phyloP scores from a whole-genome alignment of 768 basidiomycete genomes.

The Mycena albidolilacea region DNA sequence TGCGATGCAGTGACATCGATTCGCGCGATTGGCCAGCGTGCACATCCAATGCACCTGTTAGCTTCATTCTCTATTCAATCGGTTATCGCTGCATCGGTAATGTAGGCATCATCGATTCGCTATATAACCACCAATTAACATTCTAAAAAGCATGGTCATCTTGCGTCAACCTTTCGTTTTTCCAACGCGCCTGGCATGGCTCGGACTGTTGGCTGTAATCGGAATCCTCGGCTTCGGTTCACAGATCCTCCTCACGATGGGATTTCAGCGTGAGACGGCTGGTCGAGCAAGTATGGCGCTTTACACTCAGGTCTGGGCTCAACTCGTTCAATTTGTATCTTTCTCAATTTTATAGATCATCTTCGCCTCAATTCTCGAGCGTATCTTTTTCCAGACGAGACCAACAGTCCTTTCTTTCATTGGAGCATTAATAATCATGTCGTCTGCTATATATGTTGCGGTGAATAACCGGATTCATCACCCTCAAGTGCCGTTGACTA shows the following conservation, averaged over 20 bases:
- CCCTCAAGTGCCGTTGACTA: background rate
- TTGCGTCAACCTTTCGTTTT: slow-evolving; percentile 59
- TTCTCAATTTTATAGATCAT: slow-evolving; percentile 62
- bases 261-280: slow-evolving; percentile 76
- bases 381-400: slow-evolving; percentile 70
- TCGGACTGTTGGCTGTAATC: slow-evolving; percentile 63
- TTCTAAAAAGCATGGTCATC: slow-evolving; percentile 58
- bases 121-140: background rate
- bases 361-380: slow-evolving; percentile 78
- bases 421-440: slow-evolving; percentile 77
- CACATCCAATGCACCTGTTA: slow-evolving; percentile 82
- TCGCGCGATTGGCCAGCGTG: slow-evolving; percentile 81
- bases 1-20: slow-evolving; percentile 53
- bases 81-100: slow-evolving; percentile 54
- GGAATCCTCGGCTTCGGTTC: slow-evolving; percentile 68
- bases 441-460: slow-evolving; percentile 75
- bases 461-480: slow-evolving; percentile 54
- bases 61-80: slow-evolving; percentile 75
- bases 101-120: slow-evolving; percentile 45
- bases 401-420: slow-evolving; percentile 73
- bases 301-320: slow-evolving; percentile 62
- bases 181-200: slow-evolving; percentile 62
- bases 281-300: slow-evolving; percentile 71
- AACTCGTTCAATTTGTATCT: background rate
- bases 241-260: slow-evolving; percentile 70